Evolutionary conservation across 441 rosid genomes (phyloP).

Genomic region (Erysimum pusillum): DNA sequence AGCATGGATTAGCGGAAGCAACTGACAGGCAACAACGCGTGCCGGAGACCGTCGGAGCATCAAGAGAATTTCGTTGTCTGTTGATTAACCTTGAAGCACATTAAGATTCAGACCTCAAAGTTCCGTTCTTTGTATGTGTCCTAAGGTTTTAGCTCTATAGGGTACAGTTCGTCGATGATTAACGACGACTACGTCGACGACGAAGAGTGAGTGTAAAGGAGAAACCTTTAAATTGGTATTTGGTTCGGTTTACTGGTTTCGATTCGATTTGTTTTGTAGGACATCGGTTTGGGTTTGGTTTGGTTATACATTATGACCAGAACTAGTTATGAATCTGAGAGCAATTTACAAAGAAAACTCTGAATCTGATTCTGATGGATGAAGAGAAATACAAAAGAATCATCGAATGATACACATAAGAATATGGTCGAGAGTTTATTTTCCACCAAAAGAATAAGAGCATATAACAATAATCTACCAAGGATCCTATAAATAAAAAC

Average conservation of each 20-base stretch:
- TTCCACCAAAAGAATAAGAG: slow-evolving; percentile 45
- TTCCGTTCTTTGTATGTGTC: neutral
- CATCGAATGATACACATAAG: slow-evolving; percentile 23
- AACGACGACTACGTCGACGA: slow-evolving; percentile 31
- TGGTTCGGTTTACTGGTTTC: neutral
- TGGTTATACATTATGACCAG: neutral
- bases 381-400: slow-evolving; percentile 33
- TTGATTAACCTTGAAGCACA: slow-evolving; percentile 29
- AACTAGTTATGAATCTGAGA: neutral
- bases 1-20: slow-evolving; percentile 42
- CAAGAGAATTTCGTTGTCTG: slow-evolving; percentile 11
- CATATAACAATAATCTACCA: slow-evolving; percentile 26
- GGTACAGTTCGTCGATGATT: slow-evolving; percentile 23
- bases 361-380: slow-evolving; percentile 24
- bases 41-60: slow-evolving; percentile 51
- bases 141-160: slow-evolving; percentile 2
- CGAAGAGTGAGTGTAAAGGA: slow-evolving; percentile 22
- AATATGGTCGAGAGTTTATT: slow-evolving; percentile 25
- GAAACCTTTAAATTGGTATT: slow-evolving; percentile 15
- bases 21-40: slow-evolving; percentile 35
- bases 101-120: neutral
- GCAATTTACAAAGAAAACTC: slow-evolving; percentile 19
- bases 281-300: slow-evolving; percentile 2
- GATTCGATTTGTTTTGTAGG: neutral
- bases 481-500: slow-evolving; percentile 31